Conservation (phyloP, 2,329 filamentous ascomycete species). For the Colletotrichum noveboracense region DNA sequence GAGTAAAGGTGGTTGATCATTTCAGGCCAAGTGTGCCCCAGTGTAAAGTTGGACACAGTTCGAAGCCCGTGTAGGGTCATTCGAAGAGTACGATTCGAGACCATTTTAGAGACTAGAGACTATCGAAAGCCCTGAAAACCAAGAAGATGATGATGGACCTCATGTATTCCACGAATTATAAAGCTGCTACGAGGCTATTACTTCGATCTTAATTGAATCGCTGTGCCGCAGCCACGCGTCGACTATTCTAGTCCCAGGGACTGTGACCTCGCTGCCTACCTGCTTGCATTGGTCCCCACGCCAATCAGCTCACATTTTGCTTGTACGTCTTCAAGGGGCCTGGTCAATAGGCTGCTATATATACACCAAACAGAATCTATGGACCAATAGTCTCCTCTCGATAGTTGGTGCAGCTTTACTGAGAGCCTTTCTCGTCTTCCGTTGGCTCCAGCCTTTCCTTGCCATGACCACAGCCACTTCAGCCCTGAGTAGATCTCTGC, state of each 20-base stretch:
- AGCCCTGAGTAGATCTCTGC: background rate
- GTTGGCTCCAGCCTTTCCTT: slow-evolving; percentile 39
- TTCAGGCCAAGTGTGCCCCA: background rate
- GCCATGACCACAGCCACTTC: slow-evolving; percentile 37
- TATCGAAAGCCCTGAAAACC: background rate
- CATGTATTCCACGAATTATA: background rate
- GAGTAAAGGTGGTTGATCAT: background rate
- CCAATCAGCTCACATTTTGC: background rate
- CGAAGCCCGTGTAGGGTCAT: background rate
- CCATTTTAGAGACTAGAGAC: background rate
- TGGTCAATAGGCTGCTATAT: background rate
- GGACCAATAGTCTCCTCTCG: slow-evolving; percentile 33
- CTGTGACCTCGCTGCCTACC: background rate
- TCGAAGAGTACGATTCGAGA: background rate
- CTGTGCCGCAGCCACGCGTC: background rate
- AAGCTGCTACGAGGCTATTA: background rate
- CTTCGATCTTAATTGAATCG: background rate
- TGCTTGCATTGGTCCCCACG: background rate
- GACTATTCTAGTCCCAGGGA: background rate
- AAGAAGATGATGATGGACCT: background rate
- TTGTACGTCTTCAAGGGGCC: background rate
- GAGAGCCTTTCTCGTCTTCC: slow-evolving; percentile 42
- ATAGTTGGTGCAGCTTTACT: slow-evolving; percentile 43
- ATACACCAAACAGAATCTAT: background rate
- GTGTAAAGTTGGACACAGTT: background rate